Base-by-base conservation (phyloP, 345 rosid genomes). In the Lumnitzera racemosa region DNA sequence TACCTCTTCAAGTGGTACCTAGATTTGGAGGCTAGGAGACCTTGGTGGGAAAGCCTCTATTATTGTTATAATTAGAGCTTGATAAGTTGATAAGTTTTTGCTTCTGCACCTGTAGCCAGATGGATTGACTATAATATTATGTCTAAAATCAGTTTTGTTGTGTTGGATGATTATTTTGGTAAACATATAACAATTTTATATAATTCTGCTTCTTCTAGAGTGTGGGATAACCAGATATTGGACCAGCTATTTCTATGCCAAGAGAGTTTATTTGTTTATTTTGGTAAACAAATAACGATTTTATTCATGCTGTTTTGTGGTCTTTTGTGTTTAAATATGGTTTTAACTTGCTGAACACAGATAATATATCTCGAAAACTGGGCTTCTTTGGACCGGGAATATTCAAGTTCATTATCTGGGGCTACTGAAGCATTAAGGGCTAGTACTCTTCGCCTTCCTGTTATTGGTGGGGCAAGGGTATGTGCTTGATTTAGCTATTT, bases 391-490 rank as follows among this genome's bases (percentile, higher is more conserved):
- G 90, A 94, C 47, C 69, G 62, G 27, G 88, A 88, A 61, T 83
- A 78, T 68, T 81, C 78, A 51, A 31, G 78, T 72, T 87, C 97
- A 46, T 70, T 94, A 58, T 73, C 80, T 57, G 95, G 88, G 60
- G 96, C 90, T 67, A 78, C 69, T 49, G 84, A 88, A 76, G 87
- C 95, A 56, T 70, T 94, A 71, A 75, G 70, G 70, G 90, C 90
- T 46, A 94, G 91, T 83, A 90, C 88, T 31, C 84, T 90, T 49
- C 90, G 87, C 58, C 88, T 90, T 68, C 99, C 99, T 25, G 84
- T 91, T 72, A 83, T 82, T 65, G 70, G 74, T 29, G 91, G 88
- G 24, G 95, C 96, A 59, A 81, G 74, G 86, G 97, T 94, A 70
- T 67, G 66, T 20, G 29, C 29, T n/a, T 52, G 16, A 4, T 17